phyloP scores from a whole-genome alignment of 139 green algal species.

The Chlorella sorokiniana region DNA sequence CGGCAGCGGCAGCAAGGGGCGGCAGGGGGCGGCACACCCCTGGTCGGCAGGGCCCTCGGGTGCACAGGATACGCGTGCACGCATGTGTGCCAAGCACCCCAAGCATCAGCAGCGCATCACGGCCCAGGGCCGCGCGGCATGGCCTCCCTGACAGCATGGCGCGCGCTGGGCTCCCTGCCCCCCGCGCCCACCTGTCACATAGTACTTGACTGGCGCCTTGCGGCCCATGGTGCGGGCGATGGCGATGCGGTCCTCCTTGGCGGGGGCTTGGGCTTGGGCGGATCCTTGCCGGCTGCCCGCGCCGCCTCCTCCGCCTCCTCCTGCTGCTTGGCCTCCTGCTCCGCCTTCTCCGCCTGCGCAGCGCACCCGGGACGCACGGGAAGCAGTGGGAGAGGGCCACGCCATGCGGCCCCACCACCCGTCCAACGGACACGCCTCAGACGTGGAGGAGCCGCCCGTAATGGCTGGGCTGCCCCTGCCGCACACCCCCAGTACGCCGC shows the following conservation, averaged over 20 bases:
- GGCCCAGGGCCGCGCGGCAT: too few species aligned
- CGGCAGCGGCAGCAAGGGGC: not conserved
- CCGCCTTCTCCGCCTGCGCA: not conserved
- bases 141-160: too few species aligned
- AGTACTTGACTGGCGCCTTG: conserved; percentile 43
- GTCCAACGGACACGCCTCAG: too few species aligned
- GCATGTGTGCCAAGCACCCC: too few species aligned
- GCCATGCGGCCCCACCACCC: too few species aligned
- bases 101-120: too few species aligned
- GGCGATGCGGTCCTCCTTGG: not conserved
- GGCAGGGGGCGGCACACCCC: too few species aligned
- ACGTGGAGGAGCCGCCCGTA: not conserved
- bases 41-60: too few species aligned
- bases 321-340: not conserved
- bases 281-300: not conserved
- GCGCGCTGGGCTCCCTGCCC: not conserved
- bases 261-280: not conserved
- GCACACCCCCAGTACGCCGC: too few species aligned
- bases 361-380: too few species aligned
- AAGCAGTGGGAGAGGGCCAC: not conserved
- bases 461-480: not conserved
- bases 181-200: not conserved
- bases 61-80: too few species aligned
- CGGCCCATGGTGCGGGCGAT: conserved; percentile 58
- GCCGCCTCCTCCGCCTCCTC: not conserved